Evolutionary conservation across 768 basidiomycete genomes (phyloP), one percentile per base, ranked within the genome.

Genomic region (Hemileccinum impolitum): DNA sequence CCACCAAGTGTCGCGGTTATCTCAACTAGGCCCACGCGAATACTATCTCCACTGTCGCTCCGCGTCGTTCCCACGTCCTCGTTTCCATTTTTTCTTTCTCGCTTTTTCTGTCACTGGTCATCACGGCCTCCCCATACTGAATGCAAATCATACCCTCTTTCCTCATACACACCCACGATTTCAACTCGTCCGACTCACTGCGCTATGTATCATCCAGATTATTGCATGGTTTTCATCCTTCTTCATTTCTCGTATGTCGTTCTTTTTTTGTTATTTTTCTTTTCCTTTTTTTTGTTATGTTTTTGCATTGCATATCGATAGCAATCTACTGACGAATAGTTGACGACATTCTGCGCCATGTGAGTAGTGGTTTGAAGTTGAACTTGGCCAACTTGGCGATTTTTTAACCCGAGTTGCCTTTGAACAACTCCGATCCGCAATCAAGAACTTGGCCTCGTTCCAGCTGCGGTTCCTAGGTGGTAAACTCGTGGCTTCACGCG

Each of bases 1-100:
- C 92, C 60, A 75, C 77, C 56, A 89, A 88, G 71, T 97, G 94
- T 72, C 87, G 94, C 63, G 93, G 94, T 54, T 95, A 82, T 75
- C 87, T 96, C 75, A 96, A 96, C 74, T 97, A 88, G 81, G 61
- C 51, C 32, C 50, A 35, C 30, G 15, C 45, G 11, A n/a, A 46
- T 34, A 25, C 39, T 21, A 38, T 47, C 39, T 44, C 45, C 39
- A 42, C 35, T 30, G 32, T 36, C 34, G 8, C 23, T 36, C n/a
- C n/a, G n/a, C n/a, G n/a, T n/a, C n/a, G n/a, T n/a, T n/a, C 10
- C 19, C 17, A 19, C 26, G 35, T 23, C 28, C 37, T 6, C 14
- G 35, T 32, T 42, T 39, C 41, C 38, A 28, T 35, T 15, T 35
- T 23, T 32, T 43, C 17, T 26, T 17, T 43, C 41, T 43, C 41